Evolutionary conservation across 768 basidiomycete genomes (phyloP).

Genomic region (Phanerochaete carnosa): DNA sequence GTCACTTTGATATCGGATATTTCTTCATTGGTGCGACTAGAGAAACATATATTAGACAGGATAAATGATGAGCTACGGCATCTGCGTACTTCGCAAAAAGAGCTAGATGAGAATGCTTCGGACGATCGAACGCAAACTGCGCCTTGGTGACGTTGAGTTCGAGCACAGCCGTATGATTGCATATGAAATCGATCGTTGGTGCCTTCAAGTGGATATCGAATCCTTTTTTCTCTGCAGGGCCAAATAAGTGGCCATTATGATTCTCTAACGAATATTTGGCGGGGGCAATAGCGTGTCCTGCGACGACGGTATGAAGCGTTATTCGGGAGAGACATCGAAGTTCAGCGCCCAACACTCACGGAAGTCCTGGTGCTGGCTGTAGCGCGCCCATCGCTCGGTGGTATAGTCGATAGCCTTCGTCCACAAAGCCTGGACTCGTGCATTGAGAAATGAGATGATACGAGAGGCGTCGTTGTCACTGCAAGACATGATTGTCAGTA

Average conservation of each 20-base stretch:
- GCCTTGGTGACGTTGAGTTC: neutral
- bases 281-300: neutral
- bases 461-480: neutral
- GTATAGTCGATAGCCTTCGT: neutral
- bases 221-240: neutral
- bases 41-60: too few relatives aligned
- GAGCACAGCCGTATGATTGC: neutral
- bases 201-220: neutral
- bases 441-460: neutral
- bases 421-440: neutral
- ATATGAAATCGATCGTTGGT: neutral
- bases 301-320: neutral
- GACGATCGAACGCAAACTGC: neutral
- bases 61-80: too few relatives aligned
- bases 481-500: too few relatives aligned
- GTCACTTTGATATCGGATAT: neutral
- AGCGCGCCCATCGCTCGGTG: neutral
- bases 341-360: neutral
- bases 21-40: too few relatives aligned
- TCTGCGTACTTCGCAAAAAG: too few relatives aligned
- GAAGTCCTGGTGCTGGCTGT: neutral
- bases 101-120: neutral
- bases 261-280: neutral
- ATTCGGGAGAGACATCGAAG: too few relatives aligned
- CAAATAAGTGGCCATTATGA: neutral